Evolutionary conservation across 2,329 filamentous ascomycete genomes (phyloP), one percentile per base, ranked within the genome.

Genomic region (Sporothrix inflata): DNA sequence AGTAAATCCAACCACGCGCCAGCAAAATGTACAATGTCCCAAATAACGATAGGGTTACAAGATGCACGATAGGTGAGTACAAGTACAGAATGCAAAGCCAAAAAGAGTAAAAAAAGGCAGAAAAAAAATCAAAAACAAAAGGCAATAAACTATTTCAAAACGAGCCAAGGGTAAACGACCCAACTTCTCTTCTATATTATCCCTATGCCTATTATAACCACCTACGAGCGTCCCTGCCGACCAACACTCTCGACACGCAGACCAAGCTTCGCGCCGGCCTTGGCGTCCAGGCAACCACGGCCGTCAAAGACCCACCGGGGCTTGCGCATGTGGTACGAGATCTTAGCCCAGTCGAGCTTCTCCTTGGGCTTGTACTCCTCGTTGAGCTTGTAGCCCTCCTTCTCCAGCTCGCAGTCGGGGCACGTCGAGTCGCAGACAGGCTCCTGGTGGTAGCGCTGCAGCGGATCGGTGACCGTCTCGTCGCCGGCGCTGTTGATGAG

Each of bases 241-340:
- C 86, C 86, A 45, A 88, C 83, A 74, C 83, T 86, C 80, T 87
- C 85, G 11, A 88, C 84, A 21, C 82, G 80, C 67, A 88, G 81
- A 16, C 84, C 85, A n/a, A 88, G 79, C 79, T 83, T 83, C 51
- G 80, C 80, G 82, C 87, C 83, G 75, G 83, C 81, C 27, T 79
- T 78, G 21, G 81, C 82, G 75, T 88, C 84, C 63, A 88, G 83
- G 40, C 87, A 83, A 51, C 85, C 85, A 71, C 85, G 84, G n/a
- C 86, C 86, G 73, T 88, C 86, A 79, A 88, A 88, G 34, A 88
- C 80, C 85, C 85, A 87, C 72, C 83, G 84, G 12, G 86, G 86
- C 79, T 85, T 84, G 66, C 81, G 81, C 85, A 88, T 87, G 74
- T 79, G 78, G 69, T 81, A 78, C 60, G 85, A 81, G 57, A 88